These are phyloP conservation scores for Alternaria sp. DNA, from an alignment of 2,329 filamentous ascomycete species.

Conservation along the genomic window DNA sequence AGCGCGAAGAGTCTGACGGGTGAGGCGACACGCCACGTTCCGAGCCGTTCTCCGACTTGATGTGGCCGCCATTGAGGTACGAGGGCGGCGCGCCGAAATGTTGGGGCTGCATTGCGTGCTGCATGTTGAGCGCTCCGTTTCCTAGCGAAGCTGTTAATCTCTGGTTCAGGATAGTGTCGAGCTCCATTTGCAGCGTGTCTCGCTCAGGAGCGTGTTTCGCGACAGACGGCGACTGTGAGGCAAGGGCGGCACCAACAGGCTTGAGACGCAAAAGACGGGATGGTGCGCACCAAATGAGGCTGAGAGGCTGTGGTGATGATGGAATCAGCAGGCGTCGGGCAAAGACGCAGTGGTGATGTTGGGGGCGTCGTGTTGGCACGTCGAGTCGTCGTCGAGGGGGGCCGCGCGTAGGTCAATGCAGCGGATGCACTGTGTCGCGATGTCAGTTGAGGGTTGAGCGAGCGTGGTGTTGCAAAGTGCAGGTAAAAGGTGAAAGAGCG, in stretches of 20 bases:
- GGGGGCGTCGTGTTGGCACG: constrained; percentile 25
- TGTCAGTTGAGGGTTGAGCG: constrained; percentile 38
- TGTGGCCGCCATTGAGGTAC: constrained; percentile 58
- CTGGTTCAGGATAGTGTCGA: constrained; percentile 54
- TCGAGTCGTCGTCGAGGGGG: constrained; percentile 40
- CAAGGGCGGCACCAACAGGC: constrained; percentile 22
- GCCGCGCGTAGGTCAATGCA: constrained; percentile 53
- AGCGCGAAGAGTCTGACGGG: constrained; percentile 64
- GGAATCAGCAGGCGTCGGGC: constrained; percentile 27
- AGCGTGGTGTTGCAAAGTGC: constrained; percentile 20
- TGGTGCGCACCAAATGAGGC: constrained; percentile 44
- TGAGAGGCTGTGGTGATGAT: constrained; percentile 15
- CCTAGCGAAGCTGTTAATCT: constrained; percentile 51
- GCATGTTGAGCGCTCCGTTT: constrained; percentile 49
- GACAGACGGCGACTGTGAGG: constrained; percentile 19
- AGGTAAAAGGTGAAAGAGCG: constrained; percentile 23
- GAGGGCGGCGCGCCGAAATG: constrained; percentile 59
- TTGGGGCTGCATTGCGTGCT: constrained; percentile 54
- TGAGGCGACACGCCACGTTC: constrained; percentile 66
- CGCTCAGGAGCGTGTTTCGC: constrained; percentile 28
- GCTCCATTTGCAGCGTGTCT: constrained; percentile 41
- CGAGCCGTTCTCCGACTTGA: constrained; percentile 66
- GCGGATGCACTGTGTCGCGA: constrained; percentile 44
- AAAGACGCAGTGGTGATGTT: constrained; percentile 21
- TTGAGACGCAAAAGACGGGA: constrained; percentile 36